phyloP scores from a whole-genome alignment of 2,329 filamentous ascomycete genomes.

The Alternaria novae-zelandiae region DNA sequence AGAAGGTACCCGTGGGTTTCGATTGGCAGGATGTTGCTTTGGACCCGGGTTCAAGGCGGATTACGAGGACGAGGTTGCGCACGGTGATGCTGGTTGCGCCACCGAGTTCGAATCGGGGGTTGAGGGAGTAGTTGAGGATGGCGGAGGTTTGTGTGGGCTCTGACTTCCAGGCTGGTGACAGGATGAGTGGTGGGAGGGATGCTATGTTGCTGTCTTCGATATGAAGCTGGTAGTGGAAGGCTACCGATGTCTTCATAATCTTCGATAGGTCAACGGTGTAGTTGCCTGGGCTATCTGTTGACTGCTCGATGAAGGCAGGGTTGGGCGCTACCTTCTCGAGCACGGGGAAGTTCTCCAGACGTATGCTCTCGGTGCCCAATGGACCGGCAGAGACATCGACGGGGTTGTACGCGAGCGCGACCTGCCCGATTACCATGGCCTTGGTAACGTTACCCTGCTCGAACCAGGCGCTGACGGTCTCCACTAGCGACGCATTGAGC shows the following conservation, averaged over 20 bases:
- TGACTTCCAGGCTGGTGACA: conserved; percentile 81
- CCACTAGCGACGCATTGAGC: conserved; percentile 86
- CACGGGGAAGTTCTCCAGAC: conserved; percentile 84
- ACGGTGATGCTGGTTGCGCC: conserved; percentile 60
- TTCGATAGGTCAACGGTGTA: conserved; percentile 78
- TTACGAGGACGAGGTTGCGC: conserved; percentile 77
- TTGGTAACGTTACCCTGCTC: conserved; percentile 74
- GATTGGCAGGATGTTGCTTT: conserved; percentile 73
- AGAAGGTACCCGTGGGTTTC: conserved; percentile 79
- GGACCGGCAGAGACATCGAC: conserved; percentile 53
- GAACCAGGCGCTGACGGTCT: conserved; percentile 87
- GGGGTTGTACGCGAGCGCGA: conserved; percentile 83
- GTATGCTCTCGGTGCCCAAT: conserved; percentile 67
- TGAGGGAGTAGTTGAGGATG: conserved; percentile 82
- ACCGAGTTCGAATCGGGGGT: conserved; percentile 66
- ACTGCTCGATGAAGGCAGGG: conserved; percentile 82
- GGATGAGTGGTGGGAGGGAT: conserved; percentile 72
- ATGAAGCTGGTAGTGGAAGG: conserved; percentile 92
- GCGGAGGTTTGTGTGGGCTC: conserved; percentile 86
- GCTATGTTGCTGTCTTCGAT: conserved; percentile 62
- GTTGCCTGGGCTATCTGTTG: conserved; percentile 72
- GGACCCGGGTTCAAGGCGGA: conserved; percentile 69
- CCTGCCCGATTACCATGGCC: conserved; percentile 81
- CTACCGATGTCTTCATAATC: conserved; percentile 75
- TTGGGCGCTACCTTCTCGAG: conserved; percentile 95